These are phyloP conservation scores for Magnusiomyces paraingens DNA, from an alignment of 1,139 yeast species.

Conservation along the genomic window DNA sequence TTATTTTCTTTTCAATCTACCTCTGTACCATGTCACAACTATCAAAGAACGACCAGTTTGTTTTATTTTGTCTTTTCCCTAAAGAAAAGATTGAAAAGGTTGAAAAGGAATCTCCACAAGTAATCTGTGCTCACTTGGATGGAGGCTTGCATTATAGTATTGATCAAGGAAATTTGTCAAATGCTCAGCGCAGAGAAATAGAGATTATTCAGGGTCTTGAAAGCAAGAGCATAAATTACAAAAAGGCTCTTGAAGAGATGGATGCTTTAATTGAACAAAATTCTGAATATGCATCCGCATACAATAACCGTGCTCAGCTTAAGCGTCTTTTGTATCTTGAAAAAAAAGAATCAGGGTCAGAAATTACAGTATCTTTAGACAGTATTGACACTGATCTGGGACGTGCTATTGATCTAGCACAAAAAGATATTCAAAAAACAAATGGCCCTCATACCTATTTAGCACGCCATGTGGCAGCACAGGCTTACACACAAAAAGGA, in stretches of 20 bases:
- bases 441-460: slow-evolving; percentile 22
- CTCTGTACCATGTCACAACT: not conserved
- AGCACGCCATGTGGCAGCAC: slow-evolving; percentile 30
- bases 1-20: not conserved
- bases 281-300: slow-evolving; percentile 32
- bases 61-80: not conserved
- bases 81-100: not conserved
- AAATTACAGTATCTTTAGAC: not conserved
- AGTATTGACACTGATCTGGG: slow-evolving; percentile 21
- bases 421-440: not conserved
- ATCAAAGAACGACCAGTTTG: slow-evolving; percentile 1
- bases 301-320: slow-evolving; percentile 33
- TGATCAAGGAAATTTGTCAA: not conserved
- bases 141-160: not conserved
- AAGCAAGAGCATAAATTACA: too few relatives aligned
- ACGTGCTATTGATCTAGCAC: slow-evolving; percentile 26
- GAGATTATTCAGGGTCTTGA: not conserved
- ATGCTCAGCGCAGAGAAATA: not conserved
- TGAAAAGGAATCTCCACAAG: not conserved
- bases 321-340: slow-evolving; percentile 15
- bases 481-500: slow-evolving; percentile 29
- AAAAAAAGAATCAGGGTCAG: too few relatives aligned
- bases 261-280: slow-evolving; percentile 18
- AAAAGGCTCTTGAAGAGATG: too few relatives aligned
- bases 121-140: not conserved